Base-by-base conservation (phyloP, 2,329 filamentous ascomycete species). In the Xylariomycetidae sp. region DNA sequence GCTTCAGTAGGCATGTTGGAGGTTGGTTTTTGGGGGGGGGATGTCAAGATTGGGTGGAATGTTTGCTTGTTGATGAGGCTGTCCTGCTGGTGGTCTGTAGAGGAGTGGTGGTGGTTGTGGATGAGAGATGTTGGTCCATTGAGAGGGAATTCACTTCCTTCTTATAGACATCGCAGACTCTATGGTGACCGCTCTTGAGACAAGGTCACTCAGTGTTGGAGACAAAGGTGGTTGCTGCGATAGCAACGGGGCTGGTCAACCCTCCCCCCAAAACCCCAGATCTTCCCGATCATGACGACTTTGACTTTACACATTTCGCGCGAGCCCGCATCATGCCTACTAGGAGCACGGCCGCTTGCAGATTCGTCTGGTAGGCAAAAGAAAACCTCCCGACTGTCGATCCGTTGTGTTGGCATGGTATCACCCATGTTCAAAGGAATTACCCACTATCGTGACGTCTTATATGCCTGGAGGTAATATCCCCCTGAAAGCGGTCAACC, bases 1-100 rank as follows among this genome's bases (percentile, higher is more conserved):
- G 66, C 63, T 45, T 70, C 62, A 42, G 63, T 60, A 57, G 67
- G 55, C 67, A 72, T 73, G 25, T 44, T 66, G 54, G 13, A 25
- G 15, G 16, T 34, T 16, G 29, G 6, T 23, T 8, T 23, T 23
- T 23, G 8, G n/a, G n/a, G n/a, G n/a, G 20, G n/a, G n/a, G n/a
- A n/a, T n/a, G n/a, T n/a, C n/a, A n/a, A n/a, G n/a, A n/a, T n/a
- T n/a, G n/a, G n/a, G n/a, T n/a, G n/a, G n/a, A n/a, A n/a, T n/a
- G n/a, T n/a, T 23, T 23, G n/a, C 8, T 23, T 23, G 20, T 27
- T 16, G 17, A 10, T 15, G n/a, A n/a, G 18, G 22, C 27, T 27
- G 14, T 16, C 16, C 6, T 19, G n/a, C n/a, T 20, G 13, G n/a
- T 23, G 27, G n/a, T 23, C 4, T 4, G 16, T 27, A 22, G 19